Base-by-base conservation (phyloP, 805 yeast species). In the Lipomyces japonicus region DNA sequence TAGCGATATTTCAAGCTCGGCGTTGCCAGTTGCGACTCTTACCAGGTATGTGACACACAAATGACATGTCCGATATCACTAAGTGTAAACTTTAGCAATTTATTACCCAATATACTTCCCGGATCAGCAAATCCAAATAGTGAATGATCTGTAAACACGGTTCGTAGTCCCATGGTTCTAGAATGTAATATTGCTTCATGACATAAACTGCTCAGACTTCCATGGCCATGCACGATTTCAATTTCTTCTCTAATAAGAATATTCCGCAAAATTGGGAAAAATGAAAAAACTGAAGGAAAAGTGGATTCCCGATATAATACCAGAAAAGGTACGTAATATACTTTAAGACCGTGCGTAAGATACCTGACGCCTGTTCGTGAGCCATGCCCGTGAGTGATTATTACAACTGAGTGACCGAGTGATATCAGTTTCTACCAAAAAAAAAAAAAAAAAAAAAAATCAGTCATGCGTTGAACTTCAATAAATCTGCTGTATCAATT, bases 61-160 rank as follows among this genome's bases (percentile, higher is more conserved):
- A 93, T 91, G 40, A 86, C 88, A 65, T 91, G 91, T 51, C 95
- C 96, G 3, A 89, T 81, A 61, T 88, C 95, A 35, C 85, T 83
- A 49, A 88, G 68, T 0, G 95, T 80, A 69, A 89, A 93, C 61
- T 85, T 85, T 55, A 93, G 70, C 3, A 86, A 68, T 67, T 93
- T 93, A 67, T 93, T 93, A 16, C 95, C 95, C 57, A 89, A 68
- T 28, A 91, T 86, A 4, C 90, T 78, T 3, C 84, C 84, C 2
- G 89, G 79, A 60, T 85, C 90, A 1, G 93, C 86, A 70, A 93
- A 93, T 1, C 97, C 98, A 71, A 89, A 91, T 30, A 93, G 70
- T 0, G 97, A 91, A 65, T 93, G 99, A 65, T 93, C 99, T 0
- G 99, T 93, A 59, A 93, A 84, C 0, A 91, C 91, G 0, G 98